Evolutionary conservation across 805 yeast genomes (phyloP).

Genomic region (Blastobotrys attinorum): DNA sequence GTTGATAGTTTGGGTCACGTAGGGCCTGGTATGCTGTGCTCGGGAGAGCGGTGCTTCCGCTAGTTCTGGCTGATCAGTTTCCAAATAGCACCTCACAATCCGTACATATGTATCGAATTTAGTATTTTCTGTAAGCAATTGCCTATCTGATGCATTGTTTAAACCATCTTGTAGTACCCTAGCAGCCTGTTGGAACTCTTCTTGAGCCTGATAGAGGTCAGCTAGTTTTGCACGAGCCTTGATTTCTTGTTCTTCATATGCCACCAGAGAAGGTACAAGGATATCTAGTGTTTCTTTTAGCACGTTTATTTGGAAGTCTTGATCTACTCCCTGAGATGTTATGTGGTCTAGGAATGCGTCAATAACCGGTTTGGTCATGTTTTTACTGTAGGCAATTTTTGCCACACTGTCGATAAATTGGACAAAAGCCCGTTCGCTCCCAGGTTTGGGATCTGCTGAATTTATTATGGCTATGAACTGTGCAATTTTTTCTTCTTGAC

Average conservation of each 20-base stretch:
- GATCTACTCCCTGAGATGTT: neutral
- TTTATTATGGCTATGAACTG: neutral
- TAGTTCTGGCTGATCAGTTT: constrained; percentile 20
- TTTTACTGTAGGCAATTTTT: neutral
- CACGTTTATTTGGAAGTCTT: neutral
- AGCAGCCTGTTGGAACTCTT: constrained; percentile 20
- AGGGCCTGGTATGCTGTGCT: constrained; percentile 21
- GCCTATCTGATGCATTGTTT: constrained; percentile 12
- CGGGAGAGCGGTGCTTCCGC: constrained; percentile 22
- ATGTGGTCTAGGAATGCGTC: constrained; percentile 1
- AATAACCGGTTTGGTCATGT: constrained; percentile 2
- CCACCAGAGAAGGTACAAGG: constrained; percentile 15
- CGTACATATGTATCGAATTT: constrained; percentile 20
- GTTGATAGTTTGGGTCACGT: constrained; percentile 7
- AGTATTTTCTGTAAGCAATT: constrained; percentile 17
- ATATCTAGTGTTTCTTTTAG: neutral
- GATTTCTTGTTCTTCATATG: constrained; percentile 21
- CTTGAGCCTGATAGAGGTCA: constrained; percentile 15
- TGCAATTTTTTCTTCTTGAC: neutral
- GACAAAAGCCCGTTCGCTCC: neutral
- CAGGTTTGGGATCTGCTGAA: neutral
- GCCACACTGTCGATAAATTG: constrained; percentile 1
- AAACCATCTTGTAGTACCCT: constrained; percentile 19
- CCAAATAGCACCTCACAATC: constrained; percentile 22
- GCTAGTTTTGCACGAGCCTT: constrained; percentile 21